A percentile compares a stretch with the other conserved stretches of the same genome.
Evolutionary conservation across 2,329 filamentous ascomycete genomes (phyloP).

Genomic region (Fusarium aywerte): DNA sequence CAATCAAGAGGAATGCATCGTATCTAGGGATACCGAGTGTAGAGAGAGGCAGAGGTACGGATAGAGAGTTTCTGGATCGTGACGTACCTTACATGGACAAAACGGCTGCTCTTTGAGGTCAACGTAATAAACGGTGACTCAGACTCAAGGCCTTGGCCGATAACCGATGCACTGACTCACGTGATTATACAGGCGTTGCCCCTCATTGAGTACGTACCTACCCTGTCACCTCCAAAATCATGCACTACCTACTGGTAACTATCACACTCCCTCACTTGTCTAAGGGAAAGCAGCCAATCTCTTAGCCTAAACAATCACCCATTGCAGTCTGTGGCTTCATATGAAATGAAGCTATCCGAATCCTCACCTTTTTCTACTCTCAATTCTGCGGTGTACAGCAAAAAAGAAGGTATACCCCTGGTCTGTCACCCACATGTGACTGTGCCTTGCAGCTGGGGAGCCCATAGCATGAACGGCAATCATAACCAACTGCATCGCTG

Average conservation of each 20-base stretch:
- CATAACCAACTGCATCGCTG: slow-evolving; percentile 9
- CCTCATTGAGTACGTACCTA: slow-evolving; percentile 38
- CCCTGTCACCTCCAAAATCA: slow-evolving; percentile 35
- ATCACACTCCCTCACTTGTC: slow-evolving; percentile 34
- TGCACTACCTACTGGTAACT: slow-evolving; percentile 14
- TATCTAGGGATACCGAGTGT: background rate
- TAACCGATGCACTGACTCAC: slow-evolving; percentile 20
- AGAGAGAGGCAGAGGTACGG: background rate
- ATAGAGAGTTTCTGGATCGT: background rate
- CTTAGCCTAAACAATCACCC: slow-evolving; percentile 27
- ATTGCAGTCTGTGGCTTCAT: slow-evolving; percentile 31
- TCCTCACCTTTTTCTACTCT: slow-evolving; percentile 12
- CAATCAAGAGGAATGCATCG: background rate
- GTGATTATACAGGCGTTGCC: slow-evolving; percentile 24
- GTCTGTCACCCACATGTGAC: slow-evolving; percentile 24
- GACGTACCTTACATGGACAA: slow-evolving; percentile 5
- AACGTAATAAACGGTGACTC: slow-evolving; percentile 31
- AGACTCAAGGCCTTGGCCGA: background rate
- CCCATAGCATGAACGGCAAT: slow-evolving; percentile 23
- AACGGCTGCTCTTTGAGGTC: slow-evolving; percentile 24
- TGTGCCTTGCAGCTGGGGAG: slow-evolving; percentile 35
- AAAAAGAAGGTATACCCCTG: slow-evolving; percentile 15
- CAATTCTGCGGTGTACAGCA: slow-evolving; percentile 18
- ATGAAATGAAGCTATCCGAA: slow-evolving; percentile 20
- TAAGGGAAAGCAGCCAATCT: slow-evolving; percentile 30